Conservation (phyloP, 2,329 filamentous ascomycete species). For the Thyridium curvatum region DNA sequence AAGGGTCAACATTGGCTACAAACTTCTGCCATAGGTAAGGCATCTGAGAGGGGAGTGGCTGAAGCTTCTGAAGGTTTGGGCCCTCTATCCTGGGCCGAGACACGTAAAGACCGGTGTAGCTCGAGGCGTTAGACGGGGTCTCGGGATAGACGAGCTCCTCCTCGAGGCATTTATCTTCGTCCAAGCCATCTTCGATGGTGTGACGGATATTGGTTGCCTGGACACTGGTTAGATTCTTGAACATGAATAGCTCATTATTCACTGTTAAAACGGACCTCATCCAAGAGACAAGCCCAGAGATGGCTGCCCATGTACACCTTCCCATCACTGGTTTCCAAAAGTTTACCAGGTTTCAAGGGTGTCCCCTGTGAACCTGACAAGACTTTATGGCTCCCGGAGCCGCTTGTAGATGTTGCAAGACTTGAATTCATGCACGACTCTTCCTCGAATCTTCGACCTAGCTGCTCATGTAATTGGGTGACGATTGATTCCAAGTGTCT, state of each 20-base stretch:
- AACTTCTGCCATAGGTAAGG: slow-evolving; percentile 33
- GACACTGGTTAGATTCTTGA: background rate
- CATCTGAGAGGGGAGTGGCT: slow-evolving; percentile 5
- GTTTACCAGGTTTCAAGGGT: background rate
- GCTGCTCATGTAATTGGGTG: slow-evolving; percentile 1
- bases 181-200: background rate
- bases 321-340: background rate
- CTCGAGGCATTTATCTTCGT: background rate
- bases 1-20: slow-evolving; percentile 36
- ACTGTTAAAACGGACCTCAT: background rate
- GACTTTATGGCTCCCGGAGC: too few relatives aligned
- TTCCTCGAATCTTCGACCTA: slow-evolving; percentile 7
- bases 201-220: background rate
- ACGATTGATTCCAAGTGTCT: slow-evolving; percentile 10
- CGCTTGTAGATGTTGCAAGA: too few relatives aligned
- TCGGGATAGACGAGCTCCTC: background rate
- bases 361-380: too few relatives aligned
- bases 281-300: background rate
- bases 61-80: background rate
- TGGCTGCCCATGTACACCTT: background rate
- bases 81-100: background rate
- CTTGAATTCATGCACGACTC: background rate
- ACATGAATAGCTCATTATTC: background rate
- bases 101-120: background rate
- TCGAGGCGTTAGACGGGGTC: too few relatives aligned